Conservation (phyloP, 179 eudicot species). For the Beta lomatogona region DNA sequence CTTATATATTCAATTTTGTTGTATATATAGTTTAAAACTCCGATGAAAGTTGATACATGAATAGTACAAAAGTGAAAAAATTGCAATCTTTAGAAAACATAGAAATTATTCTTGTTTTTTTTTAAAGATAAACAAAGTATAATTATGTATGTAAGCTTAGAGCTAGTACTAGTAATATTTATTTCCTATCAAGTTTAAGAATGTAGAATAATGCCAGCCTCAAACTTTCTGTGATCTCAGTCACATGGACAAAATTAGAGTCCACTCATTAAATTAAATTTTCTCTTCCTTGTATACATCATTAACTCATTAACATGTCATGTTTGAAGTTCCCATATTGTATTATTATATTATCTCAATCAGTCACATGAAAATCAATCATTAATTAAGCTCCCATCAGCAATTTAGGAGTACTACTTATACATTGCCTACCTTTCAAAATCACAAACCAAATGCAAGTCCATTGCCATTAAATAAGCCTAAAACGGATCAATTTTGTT, state of each 20-base stretch:
- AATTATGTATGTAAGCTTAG: too few relatives aligned
- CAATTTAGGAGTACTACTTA: not conserved
- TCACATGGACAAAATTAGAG: not conserved
- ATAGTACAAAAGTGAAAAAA: too few relatives aligned
- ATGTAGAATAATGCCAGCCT: slow-evolving; percentile 24
- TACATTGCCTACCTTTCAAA: not conserved
- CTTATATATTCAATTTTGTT: too few relatives aligned
- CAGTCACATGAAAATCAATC: slow-evolving; percentile 5
- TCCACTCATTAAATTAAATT: not conserved
- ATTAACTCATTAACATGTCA: slow-evolving; percentile 11
- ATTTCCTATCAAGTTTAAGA: too few relatives aligned
- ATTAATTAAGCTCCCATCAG: slow-evolving; percentile 3
- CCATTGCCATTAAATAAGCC: not conserved
- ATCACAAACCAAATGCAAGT: not conserved
- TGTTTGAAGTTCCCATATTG: slow-evolving; percentile 12
- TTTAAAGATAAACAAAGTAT: too few relatives aligned
- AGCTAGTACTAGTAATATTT: too few relatives aligned
- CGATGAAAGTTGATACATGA: too few relatives aligned
- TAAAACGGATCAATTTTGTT: too few relatives aligned
- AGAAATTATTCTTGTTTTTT: too few relatives aligned
- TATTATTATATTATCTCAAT: slow-evolving; percentile 11
- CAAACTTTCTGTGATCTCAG: not conserved
- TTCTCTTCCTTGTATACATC: not conserved
- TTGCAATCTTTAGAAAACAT: too few relatives aligned
- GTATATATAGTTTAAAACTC: too few relatives aligned